Evolutionary conservation across 1,284 basidiomycete genomes (phyloP), one percentile per base, ranked within the genome.

Genomic region (Malassezia pachydermatis): DNA sequence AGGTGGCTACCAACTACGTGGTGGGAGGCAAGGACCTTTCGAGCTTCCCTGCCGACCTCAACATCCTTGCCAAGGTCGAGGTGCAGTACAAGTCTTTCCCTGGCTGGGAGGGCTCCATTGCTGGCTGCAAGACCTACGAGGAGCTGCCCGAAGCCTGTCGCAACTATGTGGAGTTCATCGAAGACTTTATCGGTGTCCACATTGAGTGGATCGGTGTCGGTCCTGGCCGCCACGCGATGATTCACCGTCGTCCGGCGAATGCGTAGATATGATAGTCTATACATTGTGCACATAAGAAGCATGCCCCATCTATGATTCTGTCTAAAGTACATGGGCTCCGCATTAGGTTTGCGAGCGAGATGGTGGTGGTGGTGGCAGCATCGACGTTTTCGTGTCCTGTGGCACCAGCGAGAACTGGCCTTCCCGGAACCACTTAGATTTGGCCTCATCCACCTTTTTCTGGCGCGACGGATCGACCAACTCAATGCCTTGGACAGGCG

Each of bases 21-120:
- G 73, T 86, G 22, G 79, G 88, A 51, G 88, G 83, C 33, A 78
- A 84, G 66, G 81, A 84, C 66, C 76, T 94, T 17, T 70, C 77
- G 13, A 84, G 86, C 32, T 96, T 98, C 79, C 92, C 92, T 83
- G 90, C 90, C 58, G 83, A 95, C 74, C 78, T 96, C 37, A 87
- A 87, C 56, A 73, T 83, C 28, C 78, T 95, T 17, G 81, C 79
- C 17, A 77, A 80, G 57, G 88, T 92, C 17, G 79, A 88, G 49
- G 92, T 98, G 38, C 78, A 81, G 57, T 98, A 98, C 75, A 81
- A 82, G 58, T 90, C 86, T 2, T 74, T 98, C 5, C 84, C 88
- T 3, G 94, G 94, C 32, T 99, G 94, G 94, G 78, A 89, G 73
- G 75, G 78, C 7, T 80, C 84, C 47, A 96, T 96, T 65, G 79